Evolutionary conservation across 2,329 filamentous ascomycete genomes (phyloP), one percentile per base, ranked within the genome.

Genomic region (Monilinia vaccinii-corymbosi): DNA sequence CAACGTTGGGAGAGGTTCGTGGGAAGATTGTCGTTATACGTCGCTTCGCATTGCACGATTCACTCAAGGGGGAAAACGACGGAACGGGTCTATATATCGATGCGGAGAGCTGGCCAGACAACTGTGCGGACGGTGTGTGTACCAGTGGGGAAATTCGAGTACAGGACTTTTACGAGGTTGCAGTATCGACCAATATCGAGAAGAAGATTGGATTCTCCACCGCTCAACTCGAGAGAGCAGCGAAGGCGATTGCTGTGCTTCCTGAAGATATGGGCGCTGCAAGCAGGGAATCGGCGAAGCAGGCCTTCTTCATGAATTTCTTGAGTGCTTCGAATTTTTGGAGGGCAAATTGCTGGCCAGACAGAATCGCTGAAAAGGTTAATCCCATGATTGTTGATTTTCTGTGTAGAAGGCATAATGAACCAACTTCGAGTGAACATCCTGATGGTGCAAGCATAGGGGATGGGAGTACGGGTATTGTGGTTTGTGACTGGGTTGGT

Each of bases 401-500:
- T 70, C 73, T 87, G 32, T 86, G 83, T 70, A 74, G 77, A 64
- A 74, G 74, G 14, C 84, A 87, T 70, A 73, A 77, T 63, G 73
- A 78, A 46, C 68, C 64, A 18, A 31, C 18, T 9, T 67, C 64
- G 9, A 44, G 66, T 34, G 56, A 58, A 3, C 47, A 58, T 23
- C 56, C 6, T 65, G 69, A 46, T 67, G 72, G 60, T 65, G 63
- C 65, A 70, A 60, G 61, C 60, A 76, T 85, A 38, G 85, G 87
- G 1, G 85, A 91, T 69, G 91, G 88, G 32, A 81, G 84, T 7
- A 95, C 92, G 1, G 94, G 94, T 4, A 84, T 97, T 61, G 85
- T 97, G 48, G 87, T 97, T 31, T 94, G 88, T 63, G 94, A 99
- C 74, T 97, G 89, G 89, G 92, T 97, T 55, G 94, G 94, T 2